Conservation (phyloP, 2,329 filamentous ascomycete species). For the Botrytis aclada region DNA sequence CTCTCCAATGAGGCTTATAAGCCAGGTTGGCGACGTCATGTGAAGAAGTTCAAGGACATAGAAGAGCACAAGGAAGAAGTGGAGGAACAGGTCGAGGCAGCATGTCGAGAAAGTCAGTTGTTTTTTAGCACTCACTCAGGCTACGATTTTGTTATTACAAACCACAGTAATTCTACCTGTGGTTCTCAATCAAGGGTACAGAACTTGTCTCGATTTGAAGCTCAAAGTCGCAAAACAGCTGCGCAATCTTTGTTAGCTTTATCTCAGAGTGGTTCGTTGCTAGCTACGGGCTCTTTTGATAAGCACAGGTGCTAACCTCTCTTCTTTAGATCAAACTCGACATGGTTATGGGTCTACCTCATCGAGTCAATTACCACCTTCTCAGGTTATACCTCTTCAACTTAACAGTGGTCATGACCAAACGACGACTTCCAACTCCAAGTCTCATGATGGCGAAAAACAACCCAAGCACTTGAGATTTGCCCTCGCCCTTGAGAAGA, state of each 20-base stretch:
- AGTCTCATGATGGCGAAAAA: background rate
- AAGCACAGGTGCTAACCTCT: background rate
- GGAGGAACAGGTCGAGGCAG: background rate
- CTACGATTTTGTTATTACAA: background rate
- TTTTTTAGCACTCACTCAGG: background rate
- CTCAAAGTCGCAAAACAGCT: background rate
- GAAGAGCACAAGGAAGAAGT: background rate
- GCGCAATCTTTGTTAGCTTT: background rate
- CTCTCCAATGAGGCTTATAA: background rate
- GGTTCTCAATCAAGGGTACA: background rate
- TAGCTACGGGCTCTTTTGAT: background rate
- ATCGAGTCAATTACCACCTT: background rate
- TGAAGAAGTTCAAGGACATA: background rate
- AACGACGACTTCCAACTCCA: background rate
- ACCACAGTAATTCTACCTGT: background rate
- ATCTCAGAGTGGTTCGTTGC: background rate
- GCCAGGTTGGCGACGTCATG: background rate
- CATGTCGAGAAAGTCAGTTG: background rate
- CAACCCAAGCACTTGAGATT: background rate
- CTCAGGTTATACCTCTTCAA: background rate
- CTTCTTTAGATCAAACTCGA: background rate
- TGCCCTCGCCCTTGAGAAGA: background rate
- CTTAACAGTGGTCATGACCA: background rate
- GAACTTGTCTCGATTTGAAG: background rate
- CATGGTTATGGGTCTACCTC: rapidly evolving